Evolutionary conservation across 805 yeast genomes (phyloP), one percentile per base, ranked within the genome.

Genomic region (Ogataea allantospora): DNA sequence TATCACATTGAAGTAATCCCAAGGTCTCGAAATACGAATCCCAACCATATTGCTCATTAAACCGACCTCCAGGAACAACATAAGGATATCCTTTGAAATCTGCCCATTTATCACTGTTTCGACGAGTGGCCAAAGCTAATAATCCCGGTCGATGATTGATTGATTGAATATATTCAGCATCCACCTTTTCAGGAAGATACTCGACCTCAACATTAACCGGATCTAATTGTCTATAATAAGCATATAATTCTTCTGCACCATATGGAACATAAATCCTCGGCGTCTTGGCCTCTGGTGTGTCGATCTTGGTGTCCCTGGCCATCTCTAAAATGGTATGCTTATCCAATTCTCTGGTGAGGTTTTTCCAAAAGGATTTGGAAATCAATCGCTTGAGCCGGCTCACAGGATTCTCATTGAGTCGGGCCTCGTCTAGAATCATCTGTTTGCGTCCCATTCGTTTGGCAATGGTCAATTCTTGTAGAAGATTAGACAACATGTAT

Each of bases 41-140:
- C 99, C 99, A 91, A 11, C 98, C 99, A 55, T 93, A 91, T 42
- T 88, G 73, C 64, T 91, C 99, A 65, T 93, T 93, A 64, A 91
- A 91, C 47, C 99, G 70, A 15, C 99, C 98, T 12, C 99, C 99
- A 1, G 99, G 99, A 16, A 91, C 98, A 12, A 87, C 84, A 60
- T 91, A 91, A 0, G 95, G 96, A 53, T 74, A 79, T 14, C 88
- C 87, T 26, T 73, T 67, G 27, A 57, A 42, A 39, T 58, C 62
- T 7, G 47, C 61, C 35, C 54, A 55, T 32, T 65, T 35, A 21
- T 53, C 55, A 4, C 56, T 46, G 24, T 42, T 52, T 14, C 59
- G 73, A 43, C 71, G 72, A 69, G 85, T 75, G 1, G 91, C 95
- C 26, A 91, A 67, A 0, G 95, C 84, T 43, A 91, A 69, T 36